These are phyloP conservation scores for rapeseed (Brassica napus) DNA, from an alignment of 345 rosid genomes.

Conservation along the genomic window Da-Ae NC_063445.1:22872001-22872500, in stretches of 20 bases:
- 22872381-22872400: no score
- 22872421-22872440: no score
- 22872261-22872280: neutral
- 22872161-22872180: neutral
- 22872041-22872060: constrained; percentile 7
- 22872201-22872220: constrained; percentile 4
- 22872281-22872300: neutral
- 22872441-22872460: no score
- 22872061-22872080: neutral
- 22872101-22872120: neutral
- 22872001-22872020: neutral
- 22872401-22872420: no score
- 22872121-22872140: neutral
- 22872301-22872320: neutral
- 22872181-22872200: neutral
- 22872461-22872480: no score
- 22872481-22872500: no score
- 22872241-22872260: neutral
- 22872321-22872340: neutral
- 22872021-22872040: neutral
- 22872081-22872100: neutral
- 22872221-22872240: constrained; percentile 7
- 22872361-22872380: no score
- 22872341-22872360: no score
- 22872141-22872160: constrained; percentile 16